phyloP scores from a whole-genome alignment of 202 grass and related monocot genomes.

The Bolboschoenoplectus hybrid region DNA sequence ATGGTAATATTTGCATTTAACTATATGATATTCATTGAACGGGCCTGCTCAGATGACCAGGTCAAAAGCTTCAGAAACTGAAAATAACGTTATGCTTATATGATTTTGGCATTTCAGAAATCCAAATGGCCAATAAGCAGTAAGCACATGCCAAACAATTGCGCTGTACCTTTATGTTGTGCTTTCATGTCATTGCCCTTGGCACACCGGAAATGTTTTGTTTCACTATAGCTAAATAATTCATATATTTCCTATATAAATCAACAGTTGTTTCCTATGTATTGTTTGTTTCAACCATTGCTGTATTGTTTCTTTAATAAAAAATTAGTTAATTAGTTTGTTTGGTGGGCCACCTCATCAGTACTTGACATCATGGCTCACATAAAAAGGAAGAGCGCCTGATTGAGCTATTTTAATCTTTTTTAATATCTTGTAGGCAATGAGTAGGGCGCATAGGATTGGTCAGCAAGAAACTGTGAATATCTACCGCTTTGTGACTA shows the following conservation, averaged over 20 bases:
- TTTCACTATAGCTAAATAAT: neutral
- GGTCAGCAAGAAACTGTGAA: conserved; percentile 99
- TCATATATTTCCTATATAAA: neutral
- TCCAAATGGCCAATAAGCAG: neutral
- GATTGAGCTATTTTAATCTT: conserved; percentile 29
- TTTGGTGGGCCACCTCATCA: neutral
- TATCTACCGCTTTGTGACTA: conserved; percentile 96
- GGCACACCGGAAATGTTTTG: neutral
- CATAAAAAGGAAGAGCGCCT: conserved; percentile 1
- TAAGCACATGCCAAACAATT: neutral
- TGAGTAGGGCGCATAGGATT: conserved; percentile 99
- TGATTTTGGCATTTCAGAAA: conserved; percentile 12
- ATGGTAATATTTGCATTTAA: conserved; percentile 11
- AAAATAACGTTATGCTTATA: neutral
- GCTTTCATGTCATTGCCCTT: neutral
- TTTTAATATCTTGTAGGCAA: conserved; percentile 58
- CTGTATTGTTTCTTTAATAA: neutral
- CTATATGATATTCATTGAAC: conserved; percentile 19
- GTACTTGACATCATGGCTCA: neutral
- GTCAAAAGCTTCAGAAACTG: conserved; percentile 2
- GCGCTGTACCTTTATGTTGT: neutral
- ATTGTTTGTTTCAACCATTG: neutral
- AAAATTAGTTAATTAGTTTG: neutral
- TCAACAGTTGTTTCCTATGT: neutral
- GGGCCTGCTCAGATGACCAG: neutral